A percentile compares a stretch with the other conserved stretches of the same genome.
Evolutionary conservation across 805 yeast genomes (phyloP).

Genomic region (Kodamaea jinghongensis): DNA sequence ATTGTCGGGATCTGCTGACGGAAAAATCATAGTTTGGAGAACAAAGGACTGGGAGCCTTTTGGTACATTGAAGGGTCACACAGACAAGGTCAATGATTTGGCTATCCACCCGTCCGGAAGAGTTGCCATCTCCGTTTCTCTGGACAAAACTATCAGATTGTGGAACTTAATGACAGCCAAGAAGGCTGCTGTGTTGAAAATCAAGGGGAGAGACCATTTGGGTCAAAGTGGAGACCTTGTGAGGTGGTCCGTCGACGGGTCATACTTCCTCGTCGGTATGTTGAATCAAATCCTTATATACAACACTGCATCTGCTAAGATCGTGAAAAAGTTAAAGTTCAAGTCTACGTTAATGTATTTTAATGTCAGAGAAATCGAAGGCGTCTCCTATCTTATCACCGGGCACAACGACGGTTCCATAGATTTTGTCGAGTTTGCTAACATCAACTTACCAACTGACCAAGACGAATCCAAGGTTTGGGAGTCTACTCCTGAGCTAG

Average conservation of each 20-base stretch:
- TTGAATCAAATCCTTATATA: constrained; percentile 63
- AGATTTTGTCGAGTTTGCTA: constrained; percentile 48
- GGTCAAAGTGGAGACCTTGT: constrained; percentile 66
- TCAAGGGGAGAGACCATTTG: constrained; percentile 63
- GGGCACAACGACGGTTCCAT: constrained; percentile 75
- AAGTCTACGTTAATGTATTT: constrained; percentile 65
- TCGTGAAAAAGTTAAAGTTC: constrained; percentile 51
- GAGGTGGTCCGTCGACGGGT: constrained; percentile 68
- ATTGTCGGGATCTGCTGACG: constrained; percentile 86
- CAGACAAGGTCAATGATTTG: constrained; percentile 76
- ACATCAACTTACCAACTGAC: constrained; percentile 9
- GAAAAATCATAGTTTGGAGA: constrained; percentile 88
- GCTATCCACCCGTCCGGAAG: constrained; percentile 89
- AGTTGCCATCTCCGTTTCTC: constrained; percentile 86
- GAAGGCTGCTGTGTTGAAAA: constrained; percentile 81
- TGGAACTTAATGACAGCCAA: constrained; percentile 98
- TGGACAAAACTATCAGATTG: constrained; percentile 76
- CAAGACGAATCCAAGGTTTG: constrained; percentile 28
- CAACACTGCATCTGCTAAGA: constrained; percentile 59
- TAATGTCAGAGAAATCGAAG: constrained; percentile 47
- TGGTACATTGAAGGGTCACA: constrained; percentile 86
- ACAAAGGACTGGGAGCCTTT: constrained; percentile 95
- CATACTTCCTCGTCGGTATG: constrained; percentile 72
- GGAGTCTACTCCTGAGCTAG: constrained; percentile 20
- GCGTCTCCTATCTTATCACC: constrained; percentile 54